These are phyloP conservation scores for Rubroboletus pulcherrimus DNA, from an alignment of 768 basidiomycete genomes.

Conservation along the genomic window DNA sequence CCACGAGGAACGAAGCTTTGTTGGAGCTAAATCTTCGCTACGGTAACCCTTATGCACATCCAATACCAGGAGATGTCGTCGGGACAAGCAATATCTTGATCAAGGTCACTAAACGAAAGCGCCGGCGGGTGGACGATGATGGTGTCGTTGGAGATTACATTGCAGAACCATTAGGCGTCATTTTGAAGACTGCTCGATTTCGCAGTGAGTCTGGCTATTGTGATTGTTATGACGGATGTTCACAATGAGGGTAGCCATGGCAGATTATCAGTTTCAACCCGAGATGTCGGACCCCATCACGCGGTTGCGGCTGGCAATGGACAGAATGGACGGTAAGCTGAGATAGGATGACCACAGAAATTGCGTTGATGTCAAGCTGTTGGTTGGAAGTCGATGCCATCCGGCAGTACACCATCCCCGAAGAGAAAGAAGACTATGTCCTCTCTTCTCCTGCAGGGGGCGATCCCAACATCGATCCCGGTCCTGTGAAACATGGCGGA, in stretches of 20 bases:
- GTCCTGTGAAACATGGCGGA: conserved; percentile 24
- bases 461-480: conserved; percentile 53
- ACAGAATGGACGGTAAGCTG: conserved; percentile 75
- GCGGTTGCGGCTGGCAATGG: conserved; percentile 69
- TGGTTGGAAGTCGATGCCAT: conserved; percentile 63
- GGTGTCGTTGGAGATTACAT: conserved; percentile 63
- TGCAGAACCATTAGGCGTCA: conserved; percentile 65
- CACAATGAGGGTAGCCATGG: conserved; percentile 65
- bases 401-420: conserved; percentile 62
- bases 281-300: conserved; percentile 66
- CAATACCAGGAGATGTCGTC: conserved; percentile 77
- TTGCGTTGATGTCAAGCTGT: not conserved
- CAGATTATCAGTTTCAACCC: conserved; percentile 88
- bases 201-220: conserved; percentile 58
- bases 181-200: conserved; percentile 85
- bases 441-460: conserved; percentile 26
- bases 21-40: conserved; percentile 77
- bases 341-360: not conserved
- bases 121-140: conserved; percentile 36
- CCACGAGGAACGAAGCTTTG: conserved; percentile 57
- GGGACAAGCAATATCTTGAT: conserved; percentile 78
- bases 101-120: conserved; percentile 73
- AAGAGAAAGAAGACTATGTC: conserved; percentile 63
- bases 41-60: conserved; percentile 76
- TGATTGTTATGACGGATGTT: not conserved